Evolutionary conservation across 345 rosid genomes (phyloP).

Genomic region (Capsella bursapastoris): DNA sequence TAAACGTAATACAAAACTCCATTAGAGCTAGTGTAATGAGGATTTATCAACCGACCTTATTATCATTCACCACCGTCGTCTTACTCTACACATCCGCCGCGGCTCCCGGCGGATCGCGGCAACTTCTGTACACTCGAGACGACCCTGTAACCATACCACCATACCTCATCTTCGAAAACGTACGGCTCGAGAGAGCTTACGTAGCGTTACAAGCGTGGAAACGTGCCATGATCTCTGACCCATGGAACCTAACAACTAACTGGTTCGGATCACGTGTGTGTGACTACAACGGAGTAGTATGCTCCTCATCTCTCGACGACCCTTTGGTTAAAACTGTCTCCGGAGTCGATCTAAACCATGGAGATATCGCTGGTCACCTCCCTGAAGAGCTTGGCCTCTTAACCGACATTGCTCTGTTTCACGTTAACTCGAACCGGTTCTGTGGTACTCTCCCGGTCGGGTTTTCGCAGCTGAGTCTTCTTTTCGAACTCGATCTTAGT

Average conservation of each 20-base stretch:
- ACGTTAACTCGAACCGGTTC: constrained; percentile 80
- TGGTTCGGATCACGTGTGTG: constrained; percentile 82
- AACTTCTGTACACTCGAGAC: constrained; percentile 41
- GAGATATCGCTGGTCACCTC: constrained; percentile 72
- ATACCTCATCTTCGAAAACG: constrained; percentile 55
- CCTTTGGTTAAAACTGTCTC: constrained; percentile 65
- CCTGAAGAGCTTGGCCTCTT: constrained; percentile 76
- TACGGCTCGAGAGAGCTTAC: constrained; percentile 65
- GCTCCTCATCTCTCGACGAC: constrained; percentile 56
- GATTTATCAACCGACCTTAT: constrained; percentile 17
- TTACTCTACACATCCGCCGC: constrained; percentile 31
- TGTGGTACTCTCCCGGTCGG: constrained; percentile 66
- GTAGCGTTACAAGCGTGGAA: constrained; percentile 89
- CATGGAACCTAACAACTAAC: constrained; percentile 57
- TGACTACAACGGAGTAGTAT: constrained; percentile 78
- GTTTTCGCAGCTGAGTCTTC: constrained; percentile 52
- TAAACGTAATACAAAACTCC: constrained; percentile 9
- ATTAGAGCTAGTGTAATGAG: constrained; percentile 45
- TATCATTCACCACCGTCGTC: constrained; percentile 34
- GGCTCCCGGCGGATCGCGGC: constrained; percentile 28
- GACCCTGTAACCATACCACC: constrained; percentile 49
- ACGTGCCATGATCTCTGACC: constrained; percentile 67
- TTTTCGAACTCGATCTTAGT: constrained; percentile 77
- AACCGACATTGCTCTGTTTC: constrained; percentile 63
- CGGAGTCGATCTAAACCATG: constrained; percentile 79